Evolutionary conservation across 805 yeast genomes (phyloP), one percentile per base, ranked within the genome.

Genomic region (Kuraishia capsulata): DNA sequence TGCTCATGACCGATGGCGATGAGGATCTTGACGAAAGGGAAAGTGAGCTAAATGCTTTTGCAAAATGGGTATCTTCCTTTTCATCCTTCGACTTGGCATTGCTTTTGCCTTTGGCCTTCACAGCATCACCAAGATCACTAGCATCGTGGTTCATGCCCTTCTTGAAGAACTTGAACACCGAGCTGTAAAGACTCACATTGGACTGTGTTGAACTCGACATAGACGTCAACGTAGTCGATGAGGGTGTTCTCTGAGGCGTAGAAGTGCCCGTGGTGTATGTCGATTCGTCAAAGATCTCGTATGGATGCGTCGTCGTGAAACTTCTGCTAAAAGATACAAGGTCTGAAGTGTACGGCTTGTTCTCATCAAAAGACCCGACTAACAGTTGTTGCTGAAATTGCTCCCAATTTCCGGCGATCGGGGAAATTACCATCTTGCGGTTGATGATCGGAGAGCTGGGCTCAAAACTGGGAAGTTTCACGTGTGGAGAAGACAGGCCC

Each of bases 241-340:
- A 19, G 20, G 32, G 21, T 26, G 26, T 9, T 30, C 39, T 21
- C 33, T 30, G 8, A 26, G 30, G 21, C 17, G 24, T 5, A 35
- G 19, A 11, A 17, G 33, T 24, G 16, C 52, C 46, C 38, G 57
- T 52, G 5, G 61, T 64, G 52, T 78, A 78, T 24, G 76, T 66
- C 1, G 82, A 78, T 47, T 79, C 86, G 53, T 79, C 86, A 37
- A 78, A 66, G 2, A 79, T 67, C 45, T 79, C 86, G 52, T 67
- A 79, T 0, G 83, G 71, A 52, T 75, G 79, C 1, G 74, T 66
- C 44, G 73, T 71, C 29, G 71, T 55, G 30, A 16, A 23, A 11
- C 26, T 23, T 6, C 17, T 13, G 11, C 11, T 24, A 13, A 28
- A 13, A 6, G 17, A 9, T 5, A 14, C 13, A 6, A 28, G 13